Evolutionary conservation across 495 filamentous ascomycete genomes (phyloP).

Genomic region (Neurospora sp.): DNA sequence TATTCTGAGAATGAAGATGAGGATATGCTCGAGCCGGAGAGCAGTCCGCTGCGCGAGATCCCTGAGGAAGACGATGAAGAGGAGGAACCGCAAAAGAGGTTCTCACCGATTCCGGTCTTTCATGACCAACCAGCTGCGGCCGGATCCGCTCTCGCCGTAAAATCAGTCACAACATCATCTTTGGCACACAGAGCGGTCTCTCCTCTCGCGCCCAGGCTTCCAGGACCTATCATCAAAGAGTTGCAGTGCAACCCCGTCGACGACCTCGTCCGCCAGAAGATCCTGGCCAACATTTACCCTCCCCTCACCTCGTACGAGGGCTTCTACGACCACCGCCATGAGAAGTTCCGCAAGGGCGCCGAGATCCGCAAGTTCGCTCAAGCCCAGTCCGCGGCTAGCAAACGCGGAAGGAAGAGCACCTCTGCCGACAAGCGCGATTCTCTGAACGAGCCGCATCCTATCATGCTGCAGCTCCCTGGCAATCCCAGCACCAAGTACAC

Average conservation of each 20-base stretch:
- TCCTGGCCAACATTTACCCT: slow-evolving; percentile 61
- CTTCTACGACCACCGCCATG: slow-evolving; percentile 56
- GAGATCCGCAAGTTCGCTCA: slow-evolving; percentile 78
- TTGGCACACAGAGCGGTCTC: not conserved
- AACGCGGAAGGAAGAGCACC: slow-evolving; percentile 47
- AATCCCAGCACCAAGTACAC: slow-evolving; percentile 50
- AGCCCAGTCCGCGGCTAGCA: slow-evolving; percentile 35
- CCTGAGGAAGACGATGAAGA: slow-evolving; percentile 32
- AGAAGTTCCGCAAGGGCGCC: slow-evolving; percentile 47
- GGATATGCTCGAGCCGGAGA: slow-evolving; percentile 44
- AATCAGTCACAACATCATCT: not conserved
- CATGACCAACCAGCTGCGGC: slow-evolving; percentile 26
- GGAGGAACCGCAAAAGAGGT: slow-evolving; percentile 22
- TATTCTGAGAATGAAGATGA: slow-evolving; percentile 18
- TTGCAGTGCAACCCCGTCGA: slow-evolving; percentile 81
- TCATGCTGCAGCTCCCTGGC: slow-evolving; percentile 58
- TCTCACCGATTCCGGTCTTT: slow-evolving; percentile 10
- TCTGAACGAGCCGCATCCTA: slow-evolving; percentile 37
- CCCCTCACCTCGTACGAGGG: slow-evolving; percentile 63
- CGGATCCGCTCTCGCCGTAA: not conserved
- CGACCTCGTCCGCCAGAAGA: slow-evolving; percentile 56
- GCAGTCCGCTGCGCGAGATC: slow-evolving; percentile 61
- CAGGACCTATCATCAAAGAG: slow-evolving; percentile 66
- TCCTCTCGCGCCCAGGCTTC: slow-evolving; percentile 7
- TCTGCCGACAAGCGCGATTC: slow-evolving; percentile 40